Conservation (phyloP, 1,284 basidiomycete genomes). For the Cryptococcus sp. region DNA sequence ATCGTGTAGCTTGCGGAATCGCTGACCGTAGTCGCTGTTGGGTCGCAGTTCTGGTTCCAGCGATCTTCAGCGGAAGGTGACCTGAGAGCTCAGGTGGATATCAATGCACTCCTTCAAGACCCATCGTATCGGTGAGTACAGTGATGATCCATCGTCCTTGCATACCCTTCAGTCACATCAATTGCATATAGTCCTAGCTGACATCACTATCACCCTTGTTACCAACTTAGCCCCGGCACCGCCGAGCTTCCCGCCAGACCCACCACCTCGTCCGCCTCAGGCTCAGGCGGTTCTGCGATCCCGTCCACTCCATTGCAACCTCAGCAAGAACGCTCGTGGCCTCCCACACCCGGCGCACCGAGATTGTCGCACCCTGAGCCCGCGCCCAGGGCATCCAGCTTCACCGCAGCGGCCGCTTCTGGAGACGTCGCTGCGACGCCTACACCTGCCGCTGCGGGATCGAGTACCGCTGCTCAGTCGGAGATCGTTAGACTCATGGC, state of each 20-base stretch:
- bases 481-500: constrained; percentile 44
- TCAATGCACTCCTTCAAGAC: constrained; percentile 47
- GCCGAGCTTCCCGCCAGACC: constrained; percentile 22
- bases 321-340: constrained; percentile 22
- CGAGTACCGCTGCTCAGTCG: constrained; percentile 13
- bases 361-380: constrained; percentile 29
- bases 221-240: constrained; percentile 22
- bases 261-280: constrained; percentile 7
- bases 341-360: constrained; percentile 36
- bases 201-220: constrained; percentile 4
- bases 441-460: no score
- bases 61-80: constrained; percentile 33
- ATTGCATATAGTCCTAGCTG: not conserved
- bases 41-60: constrained; percentile 52
- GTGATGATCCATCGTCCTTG: no score
- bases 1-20: not conserved
- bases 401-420: constrained; percentile 2
- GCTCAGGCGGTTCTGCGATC: not conserved
- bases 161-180: no score
- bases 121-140: constrained; percentile 39
- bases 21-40: not conserved
- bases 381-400: constrained; percentile 16
- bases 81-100: constrained; percentile 40
- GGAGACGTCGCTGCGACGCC: not conserved
- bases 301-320: constrained; percentile 14